These are phyloP conservation scores for Fomitopsis palustris DNA, from an alignment of 1,284 basidiomycete genomes.

Conservation along the genomic window DNA sequence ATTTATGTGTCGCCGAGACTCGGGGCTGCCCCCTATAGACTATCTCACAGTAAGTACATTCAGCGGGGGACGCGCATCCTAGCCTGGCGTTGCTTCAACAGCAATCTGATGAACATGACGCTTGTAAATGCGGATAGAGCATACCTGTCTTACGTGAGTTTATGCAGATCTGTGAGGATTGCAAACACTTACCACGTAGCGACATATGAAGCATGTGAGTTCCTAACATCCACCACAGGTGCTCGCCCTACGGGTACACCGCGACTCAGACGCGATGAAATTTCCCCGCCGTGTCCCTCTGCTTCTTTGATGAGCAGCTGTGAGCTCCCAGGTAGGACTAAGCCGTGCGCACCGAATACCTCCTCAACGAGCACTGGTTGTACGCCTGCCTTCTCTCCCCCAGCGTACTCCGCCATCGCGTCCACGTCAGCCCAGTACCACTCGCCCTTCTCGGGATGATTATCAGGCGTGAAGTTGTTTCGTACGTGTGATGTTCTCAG, in stretches of 20 bases:
- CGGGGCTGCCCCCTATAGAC: no score
- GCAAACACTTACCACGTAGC: slow-evolving; percentile 74
- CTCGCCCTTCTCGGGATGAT: slow-evolving; percentile 73
- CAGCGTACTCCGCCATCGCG: slow-evolving; percentile 79
- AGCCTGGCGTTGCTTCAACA: slow-evolving; percentile 48
- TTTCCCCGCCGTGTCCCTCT: slow-evolving; percentile 83
- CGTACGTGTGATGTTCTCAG: slow-evolving; percentile 65
- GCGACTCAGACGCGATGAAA: slow-evolving; percentile 55
- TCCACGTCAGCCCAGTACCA: slow-evolving; percentile 94
- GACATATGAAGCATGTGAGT: slow-evolving; percentile 94
- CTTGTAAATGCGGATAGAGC: slow-evolving; percentile 66
- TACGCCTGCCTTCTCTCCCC: slow-evolving; percentile 64
- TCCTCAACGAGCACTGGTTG: slow-evolving; percentile 87
- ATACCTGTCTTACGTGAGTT: slow-evolving; percentile 46
- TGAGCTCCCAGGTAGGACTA: neutral
- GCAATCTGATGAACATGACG: slow-evolving; percentile 56
- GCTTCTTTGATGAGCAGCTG: neutral
- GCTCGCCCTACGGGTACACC: slow-evolving; percentile 87
- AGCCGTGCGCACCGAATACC: slow-evolving; percentile 65
- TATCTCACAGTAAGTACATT: neutral
- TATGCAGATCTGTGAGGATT: neutral
- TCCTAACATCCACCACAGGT: slow-evolving; percentile 86
- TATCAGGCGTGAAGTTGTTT: slow-evolving; percentile 87
- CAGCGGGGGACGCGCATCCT: slow-evolving; percentile 30
- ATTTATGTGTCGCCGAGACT: no score